Base-by-base conservation (phyloP, 1,284 basidiomycete genomes). In the Veloporphyrellus conicus region DNA sequence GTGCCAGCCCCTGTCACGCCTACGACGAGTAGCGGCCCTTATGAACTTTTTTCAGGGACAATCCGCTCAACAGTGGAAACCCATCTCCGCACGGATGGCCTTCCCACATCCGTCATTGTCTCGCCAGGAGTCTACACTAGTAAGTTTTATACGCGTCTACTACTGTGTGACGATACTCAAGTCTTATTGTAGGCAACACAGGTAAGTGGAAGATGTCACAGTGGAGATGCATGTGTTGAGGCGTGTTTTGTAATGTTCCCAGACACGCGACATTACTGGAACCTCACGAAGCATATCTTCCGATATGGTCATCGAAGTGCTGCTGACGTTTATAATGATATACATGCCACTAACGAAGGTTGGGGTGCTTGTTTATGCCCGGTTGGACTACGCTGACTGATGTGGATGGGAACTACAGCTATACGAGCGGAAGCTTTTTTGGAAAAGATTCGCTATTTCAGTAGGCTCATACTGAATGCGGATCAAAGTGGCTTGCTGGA, bases 261-360 rank as follows among this genome's bases (percentile, higher is more conserved):
- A 67, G 77, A 81, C 55, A 78, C 75, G 7, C 64, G 64, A 50
- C 65, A 61, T 44, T 76, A 73, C 53, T 75, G 74, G 74, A 62
- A 68, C 22, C 56, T 79, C 9, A 72, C 75, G 3, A 43, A 52
- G 28, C 64, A 75, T 48, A 76, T 82, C 49, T 81, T 78, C 60
- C 73, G 76, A n/a, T 80, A 77, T 61, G 63, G 57, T 6, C 71
- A 74, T 56, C 56, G 49, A 22, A 58, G 55, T 49, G 56, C 53
- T 28, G 55, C 55, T 15, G 68, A 69, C 50, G 59, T 61, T 12
- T 67, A 61, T 41, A 66, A 62, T 40, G 75, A 73, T 6, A 63
- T 73, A 20, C 83, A 84, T 57, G 82, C 83, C 3, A 66, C 76
- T 27, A 72, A 79, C 44, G 77, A 78, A 63, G 69, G 70, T 63